Base-by-base conservation (phyloP, 2,329 filamentous ascomycete species). In the Hawksworthiomyces lignivorus region DNA sequence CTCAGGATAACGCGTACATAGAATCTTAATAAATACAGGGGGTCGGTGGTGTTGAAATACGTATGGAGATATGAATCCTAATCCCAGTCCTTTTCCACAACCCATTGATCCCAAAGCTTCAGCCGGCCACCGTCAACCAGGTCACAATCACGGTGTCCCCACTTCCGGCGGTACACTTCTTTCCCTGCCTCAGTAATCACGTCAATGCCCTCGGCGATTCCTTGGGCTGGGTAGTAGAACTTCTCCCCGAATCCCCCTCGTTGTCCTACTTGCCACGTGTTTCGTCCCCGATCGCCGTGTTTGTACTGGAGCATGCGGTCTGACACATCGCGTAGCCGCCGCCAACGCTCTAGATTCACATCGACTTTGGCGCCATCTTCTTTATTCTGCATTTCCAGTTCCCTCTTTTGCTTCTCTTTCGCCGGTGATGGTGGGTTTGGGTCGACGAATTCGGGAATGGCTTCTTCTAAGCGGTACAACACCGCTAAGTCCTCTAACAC, bases 211-310 rank as follows among this genome's bases (percentile, higher is more conserved):
- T 59, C 54, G 4, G 64, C 60, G 39, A 73, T 59, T 2, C 70
- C 72, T 2, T 62, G 62, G 0, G 65, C 48, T 39, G 69, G 60
- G 46, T 73, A 67, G 54, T 75, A 70, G 46, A 67, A 77, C 2
- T 72, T 72, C 52, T 77, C 73, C 12, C 68, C 70, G 19, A 62
- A 39, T 2, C 73, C 73, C 22, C 72, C 72, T 5, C 57, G 62
- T 51, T 77, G 73, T 22, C 64, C 62, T 3, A 52, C 54, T 51
- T 76, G 72, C 73, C 73, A 77, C 10, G 62, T 69, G 54, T 76
- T 75, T 22, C 72, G 60, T 17, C 57, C 53, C 34, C 60, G 60
- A 7, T 55, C 56, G 35, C 61, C 56, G 41, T 67, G 58, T 49
- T 69, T 69, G 52, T 65, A 62, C 29, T 64, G 57, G 43, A 58